Conservation (phyloP, 371 early-diverging fungal species). For the Amoeboaphelidium protococcarum region DNA sequence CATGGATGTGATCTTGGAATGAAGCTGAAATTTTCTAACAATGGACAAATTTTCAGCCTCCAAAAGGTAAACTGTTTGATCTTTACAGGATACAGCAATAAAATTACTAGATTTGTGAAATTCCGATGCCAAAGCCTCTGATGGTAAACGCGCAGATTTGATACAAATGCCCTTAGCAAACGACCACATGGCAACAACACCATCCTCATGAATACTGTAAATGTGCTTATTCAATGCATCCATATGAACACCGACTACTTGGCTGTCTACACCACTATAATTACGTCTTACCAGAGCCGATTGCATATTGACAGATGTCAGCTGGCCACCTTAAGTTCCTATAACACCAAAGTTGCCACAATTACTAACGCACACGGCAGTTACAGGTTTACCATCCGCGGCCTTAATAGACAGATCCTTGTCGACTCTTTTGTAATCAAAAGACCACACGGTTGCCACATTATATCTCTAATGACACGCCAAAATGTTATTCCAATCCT, state of each 20-base stretch:
- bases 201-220: not conserved
- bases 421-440: constrained; percentile 41
- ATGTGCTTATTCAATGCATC: constrained; percentile 10
- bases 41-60: constrained; percentile 49
- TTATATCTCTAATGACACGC: constrained; percentile 48
- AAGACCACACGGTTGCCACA: constrained; percentile 53
- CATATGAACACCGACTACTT: no score
- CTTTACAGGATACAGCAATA: constrained; percentile 54
- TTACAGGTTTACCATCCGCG: constrained; percentile 30
- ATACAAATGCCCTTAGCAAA: not conserved
- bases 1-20: constrained; percentile 57
- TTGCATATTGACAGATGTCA: constrained; percentile 84
- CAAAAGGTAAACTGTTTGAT: constrained; percentile 50
- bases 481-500: constrained; percentile 76
- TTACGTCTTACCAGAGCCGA: no score
- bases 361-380: constrained; percentile 39
- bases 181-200: not conserved
- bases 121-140: not conserved
- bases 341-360: constrained; percentile 81
- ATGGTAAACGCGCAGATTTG: not conserved
- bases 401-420: constrained; percentile 28
- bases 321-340: constrained; percentile 40
- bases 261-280: no score
- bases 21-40: constrained; percentile 69
- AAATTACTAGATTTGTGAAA: constrained; percentile 44